Percentiles rank a stretch among this genome's conserved stretches.
Conservation (phyloP, 73 alveolate species). For the Paramecium primaurelia region DNA sequence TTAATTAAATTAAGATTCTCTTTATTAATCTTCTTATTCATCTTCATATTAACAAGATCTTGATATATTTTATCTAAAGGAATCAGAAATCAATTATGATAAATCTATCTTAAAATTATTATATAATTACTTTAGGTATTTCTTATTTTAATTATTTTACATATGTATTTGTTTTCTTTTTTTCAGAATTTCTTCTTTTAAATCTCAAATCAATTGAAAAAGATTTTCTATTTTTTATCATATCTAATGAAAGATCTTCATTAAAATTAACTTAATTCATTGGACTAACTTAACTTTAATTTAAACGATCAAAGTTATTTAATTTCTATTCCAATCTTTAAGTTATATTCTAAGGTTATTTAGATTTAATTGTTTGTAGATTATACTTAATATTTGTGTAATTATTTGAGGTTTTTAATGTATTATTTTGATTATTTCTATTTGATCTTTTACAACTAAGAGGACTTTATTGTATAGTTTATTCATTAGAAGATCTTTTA, state of each 20-base stretch:
- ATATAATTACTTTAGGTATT: not conserved
- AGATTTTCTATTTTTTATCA: not conserved
- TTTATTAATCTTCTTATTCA: not conserved
- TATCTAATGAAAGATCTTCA: not conserved
- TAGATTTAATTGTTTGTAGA: not conserved
- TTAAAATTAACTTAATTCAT: not conserved
- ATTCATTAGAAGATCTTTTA: not conserved
- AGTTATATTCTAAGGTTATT: not conserved
- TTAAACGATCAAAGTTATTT: not conserved
- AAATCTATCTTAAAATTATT: not conserved
- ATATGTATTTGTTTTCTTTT: not conserved
- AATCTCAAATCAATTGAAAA: not conserved
- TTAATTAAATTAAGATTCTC: not conserved
- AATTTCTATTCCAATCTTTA: not conserved
- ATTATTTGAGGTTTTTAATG: not conserved
- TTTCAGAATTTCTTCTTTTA: not conserved
- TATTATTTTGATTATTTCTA: not conserved
- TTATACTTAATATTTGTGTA: not conserved
- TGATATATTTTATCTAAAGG: not conserved
- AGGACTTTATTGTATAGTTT: not conserved
- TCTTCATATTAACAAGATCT: not conserved
- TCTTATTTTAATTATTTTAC: not conserved
- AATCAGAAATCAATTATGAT: not conserved
- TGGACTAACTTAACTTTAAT: not conserved
- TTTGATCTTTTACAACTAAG: not conserved